A percentile compares a stretch with the other conserved stretches of the same genome.
phyloP scores from a whole-genome alignment of 2,329 filamentous ascomycete species.

The Cryphonectria radicalis region DNA sequence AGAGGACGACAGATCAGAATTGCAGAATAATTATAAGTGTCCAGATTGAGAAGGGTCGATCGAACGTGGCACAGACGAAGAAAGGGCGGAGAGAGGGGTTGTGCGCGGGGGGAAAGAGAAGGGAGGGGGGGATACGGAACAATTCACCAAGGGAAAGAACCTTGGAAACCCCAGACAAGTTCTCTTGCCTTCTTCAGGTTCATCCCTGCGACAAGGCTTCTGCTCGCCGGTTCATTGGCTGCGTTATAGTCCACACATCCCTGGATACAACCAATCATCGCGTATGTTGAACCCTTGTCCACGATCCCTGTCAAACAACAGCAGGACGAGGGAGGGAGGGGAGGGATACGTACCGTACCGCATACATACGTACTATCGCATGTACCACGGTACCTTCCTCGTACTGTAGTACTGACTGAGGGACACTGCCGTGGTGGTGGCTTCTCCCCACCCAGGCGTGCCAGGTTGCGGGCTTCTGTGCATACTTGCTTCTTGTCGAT shows the following conservation, averaged over 20 bases:
- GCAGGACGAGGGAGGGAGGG: not conserved
- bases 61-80: not conserved
- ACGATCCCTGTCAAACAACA: not conserved
- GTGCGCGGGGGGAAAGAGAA: too few relatives aligned
- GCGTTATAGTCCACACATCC: not conserved
- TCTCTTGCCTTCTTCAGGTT: not conserved
- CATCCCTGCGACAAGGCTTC: not conserved
- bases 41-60: not conserved
- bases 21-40: not conserved
- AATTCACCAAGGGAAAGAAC: not conserved
- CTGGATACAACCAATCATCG: constrained; percentile 25
- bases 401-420: not conserved
- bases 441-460: too few relatives aligned
- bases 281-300: constrained; percentile 5
- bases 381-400: not conserved
- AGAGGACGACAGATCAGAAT: not conserved
- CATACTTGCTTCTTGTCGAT: not conserved
- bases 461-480: not conserved
- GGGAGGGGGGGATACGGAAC: not conserved
- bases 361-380: not conserved
- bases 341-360: not conserved
- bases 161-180: not conserved
- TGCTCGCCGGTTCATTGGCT: constrained; percentile 16
- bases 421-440: not conserved
- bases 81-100: too few relatives aligned